These are phyloP conservation scores for Lanmaoa rubissima DNA, from an alignment of 768 basidiomycete genomes.

Conservation along the genomic window DNA sequence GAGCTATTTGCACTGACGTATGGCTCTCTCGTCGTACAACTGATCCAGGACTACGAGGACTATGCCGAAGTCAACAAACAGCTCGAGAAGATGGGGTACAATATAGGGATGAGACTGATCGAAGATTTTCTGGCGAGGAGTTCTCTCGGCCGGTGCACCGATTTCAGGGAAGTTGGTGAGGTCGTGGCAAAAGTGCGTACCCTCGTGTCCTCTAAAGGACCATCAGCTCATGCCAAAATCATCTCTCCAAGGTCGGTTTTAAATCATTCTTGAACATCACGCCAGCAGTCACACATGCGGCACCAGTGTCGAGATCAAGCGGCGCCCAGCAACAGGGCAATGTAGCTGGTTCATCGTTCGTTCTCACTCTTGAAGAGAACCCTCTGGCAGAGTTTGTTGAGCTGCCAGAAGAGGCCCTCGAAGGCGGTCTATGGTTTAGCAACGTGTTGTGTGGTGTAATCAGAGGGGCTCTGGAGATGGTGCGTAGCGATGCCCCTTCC, in stretches of 20 bases:
- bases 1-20: constrained; percentile 97
- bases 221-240: neutral
- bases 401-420: constrained; percentile 87
- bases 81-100: constrained; percentile 99
- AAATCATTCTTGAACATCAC: constrained; percentile 95
- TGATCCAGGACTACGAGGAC: constrained; percentile 99
- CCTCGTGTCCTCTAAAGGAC: neutral
- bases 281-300: constrained; percentile 72
- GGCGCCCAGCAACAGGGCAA: constrained; percentile 41
- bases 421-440: constrained; percentile 95
- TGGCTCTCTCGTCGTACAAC: constrained; percentile 95
- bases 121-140: constrained; percentile 97
- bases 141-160: constrained; percentile 84
- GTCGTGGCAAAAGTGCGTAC: constrained; percentile 83
- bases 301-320: constrained; percentile 50
- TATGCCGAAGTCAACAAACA: constrained; percentile 94
- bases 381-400: constrained; percentile 97
- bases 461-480: constrained; percentile 95
- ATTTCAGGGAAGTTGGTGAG: constrained; percentile 94
- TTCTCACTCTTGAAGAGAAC: constrained; percentile 90
- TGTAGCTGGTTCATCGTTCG: constrained; percentile 61
- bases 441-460: constrained; percentile 95
- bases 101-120: constrained; percentile 93
- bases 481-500: constrained; percentile 35
- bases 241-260: constrained; percentile 77